A percentile compares a stretch with the other conserved stretches of the same genome.
phyloP scores from a whole-genome alignment of 1,139 yeast species.

The Nakaseomyces nivariensis region DNA sequence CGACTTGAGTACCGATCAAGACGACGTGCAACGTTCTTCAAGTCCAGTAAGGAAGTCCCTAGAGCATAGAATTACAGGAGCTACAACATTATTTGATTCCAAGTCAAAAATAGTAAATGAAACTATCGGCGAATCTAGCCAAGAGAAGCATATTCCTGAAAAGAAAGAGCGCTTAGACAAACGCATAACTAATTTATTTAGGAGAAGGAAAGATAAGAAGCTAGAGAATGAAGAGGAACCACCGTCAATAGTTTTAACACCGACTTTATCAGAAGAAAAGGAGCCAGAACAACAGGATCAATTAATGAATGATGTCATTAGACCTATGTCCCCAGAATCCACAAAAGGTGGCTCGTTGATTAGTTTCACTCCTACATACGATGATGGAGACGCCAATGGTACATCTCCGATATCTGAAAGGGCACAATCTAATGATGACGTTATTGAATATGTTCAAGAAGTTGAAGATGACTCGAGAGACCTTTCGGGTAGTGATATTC shows the following conservation, averaged over 20 bases:
- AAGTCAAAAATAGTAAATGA: not conserved
- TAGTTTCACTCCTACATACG: not conserved
- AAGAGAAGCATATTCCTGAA: not conserved
- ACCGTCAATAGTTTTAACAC: not conserved
- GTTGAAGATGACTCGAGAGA: slow-evolving; percentile 1
- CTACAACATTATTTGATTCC: not conserved
- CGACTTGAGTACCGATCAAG: not conserved
- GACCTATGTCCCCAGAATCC: slow-evolving; percentile 1
- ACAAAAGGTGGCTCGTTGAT: slow-evolving; percentile 1
- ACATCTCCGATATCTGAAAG: not conserved
- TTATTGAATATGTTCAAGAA: slow-evolving; percentile 1
- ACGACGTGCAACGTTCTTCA: not conserved
- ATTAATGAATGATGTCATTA: not conserved
- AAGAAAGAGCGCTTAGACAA: not conserved
- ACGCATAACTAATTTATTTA: not conserved
- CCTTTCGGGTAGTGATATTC: not conserved
- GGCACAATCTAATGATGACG: not conserved
- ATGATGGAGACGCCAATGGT: not conserved
- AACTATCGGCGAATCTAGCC: not conserved
- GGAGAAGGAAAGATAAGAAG: not conserved
- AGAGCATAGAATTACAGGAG: slow-evolving; percentile 1
- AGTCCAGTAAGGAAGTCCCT: not conserved
- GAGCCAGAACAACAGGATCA: not conserved
- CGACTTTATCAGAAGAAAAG: not conserved
- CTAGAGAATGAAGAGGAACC: not conserved